Evolutionary conservation across 2,329 filamentous ascomycete species (phyloP), one percentile per base, ranked within the genome.

Genomic region (Xylaria sp.): DNA sequence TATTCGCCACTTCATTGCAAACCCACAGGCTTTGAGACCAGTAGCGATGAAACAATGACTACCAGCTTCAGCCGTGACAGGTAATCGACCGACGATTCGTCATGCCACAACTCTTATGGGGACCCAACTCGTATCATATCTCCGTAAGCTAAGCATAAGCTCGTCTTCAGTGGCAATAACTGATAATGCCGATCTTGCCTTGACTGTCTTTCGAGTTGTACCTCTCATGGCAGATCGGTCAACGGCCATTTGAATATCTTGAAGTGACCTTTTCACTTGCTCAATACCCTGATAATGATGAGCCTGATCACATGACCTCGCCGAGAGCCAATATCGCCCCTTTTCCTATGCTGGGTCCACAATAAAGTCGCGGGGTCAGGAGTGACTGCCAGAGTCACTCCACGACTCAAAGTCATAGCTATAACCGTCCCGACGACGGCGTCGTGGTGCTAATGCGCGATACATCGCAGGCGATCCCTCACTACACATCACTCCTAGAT

Each of bases 401-500:
- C 4, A 35, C n/a, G 10, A 35, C 9, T 7, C 23, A 7, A 35
- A 51, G 49, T 18, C 49, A 10, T 50, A 23, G 2, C 83, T 83
- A 65, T 64, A 83, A 49, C 75, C 75, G 0, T 76, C 93, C 16
- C 82, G 74, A 0, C 85, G 83, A 51, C 5, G 90, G 90, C 0
- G 89, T 92, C 69, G 91, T 93, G 89, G 73, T 93, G 2, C 74
- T 93, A 19, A 93, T 93, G 90, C 80, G 82, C 52, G 89, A 89
- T 0, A 76, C 72, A 65, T 93, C 89, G n/a, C 90, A 93, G 71
- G 78, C 83, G 2, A 84, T 85, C 67, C 85, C 67, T 93, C 90
- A 89, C 72, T 91, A 60, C 90, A 93, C 72, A 88, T 87, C 52
- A 85, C 93, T 47, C 90, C 90, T 0, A 92, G 92, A 72, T 76